Evolutionary conservation across 129 eudicot species (phyloP), one percentile per base, ranked within the genome.

Genomic region (Chrysanthemum makinoi): DNA sequence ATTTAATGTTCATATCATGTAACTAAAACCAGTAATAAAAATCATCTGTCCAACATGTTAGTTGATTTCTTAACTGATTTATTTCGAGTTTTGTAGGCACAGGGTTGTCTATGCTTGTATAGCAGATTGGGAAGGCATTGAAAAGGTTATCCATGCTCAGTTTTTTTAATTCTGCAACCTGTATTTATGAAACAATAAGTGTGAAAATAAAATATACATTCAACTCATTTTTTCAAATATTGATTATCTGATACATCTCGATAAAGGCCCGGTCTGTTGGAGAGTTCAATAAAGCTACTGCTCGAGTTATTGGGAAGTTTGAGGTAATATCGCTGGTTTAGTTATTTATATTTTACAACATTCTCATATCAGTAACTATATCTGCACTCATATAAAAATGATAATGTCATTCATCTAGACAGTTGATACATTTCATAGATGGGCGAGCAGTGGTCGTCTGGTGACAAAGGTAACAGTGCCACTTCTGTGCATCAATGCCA

Each of bases 41-140:
- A 14, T 33, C 17, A 3, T 11, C 48, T 15, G 67, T 33, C 49
- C 67, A 33, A 15, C 67, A 6, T 2, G 19, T 1, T 43, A 60
- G 47, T 35, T 50, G 9, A 17, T 30, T 70, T 76, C 66, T 26
- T 49, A 59, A 53, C 72, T 55, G 46, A 26, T 47, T 48, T 79
- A 26, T 66, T 44, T 66, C 51, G 63, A 33, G 24, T 49, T 50
- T 17, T 50, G 59, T 50, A 91, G 97, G 92, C 96, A 91, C 66
- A 79, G 76, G 66, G 80, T 76, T 19, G 72, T 82, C 57, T 74
- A 84, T 54, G 82, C 97, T 68, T 96, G 94, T 50, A 75, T 88
- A 56, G 86, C 87, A 46, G 90, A 91, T 67, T 91, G 97, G 97
- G 96, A 88, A 68, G 82, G 87, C 79, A 83, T 91, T 74, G 48